These are phyloP conservation scores for Emericellopsis atlantica DNA, from an alignment of 2,329 filamentous ascomycete genomes.

Conservation along the genomic window DNA sequence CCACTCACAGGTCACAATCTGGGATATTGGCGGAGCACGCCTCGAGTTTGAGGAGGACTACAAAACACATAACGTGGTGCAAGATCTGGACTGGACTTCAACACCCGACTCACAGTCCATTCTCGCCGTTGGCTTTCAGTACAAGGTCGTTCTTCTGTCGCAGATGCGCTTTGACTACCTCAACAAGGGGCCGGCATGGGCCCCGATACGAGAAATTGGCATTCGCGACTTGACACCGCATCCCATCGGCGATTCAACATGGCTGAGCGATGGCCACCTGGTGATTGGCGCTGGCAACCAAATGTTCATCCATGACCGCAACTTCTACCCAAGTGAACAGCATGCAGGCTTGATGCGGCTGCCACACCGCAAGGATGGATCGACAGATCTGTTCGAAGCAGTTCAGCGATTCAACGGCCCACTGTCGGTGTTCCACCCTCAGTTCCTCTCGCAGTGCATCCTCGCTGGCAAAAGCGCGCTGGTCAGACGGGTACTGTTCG, in stretches of 20 bases:
- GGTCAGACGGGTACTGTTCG: constrained; percentile 61
- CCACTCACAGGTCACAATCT: constrained; percentile 71
- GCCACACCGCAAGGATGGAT: constrained; percentile 32
- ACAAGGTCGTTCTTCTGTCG: constrained; percentile 67
- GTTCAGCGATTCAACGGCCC: constrained; percentile 78
- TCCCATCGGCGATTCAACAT: constrained; percentile 85
- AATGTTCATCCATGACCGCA: constrained; percentile 70
- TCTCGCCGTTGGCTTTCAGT: constrained; percentile 83
- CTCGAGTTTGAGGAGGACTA: constrained; percentile 73
- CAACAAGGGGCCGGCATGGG: constrained; percentile 82
- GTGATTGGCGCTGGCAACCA: constrained; percentile 87
- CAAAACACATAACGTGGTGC: constrained; percentile 59
- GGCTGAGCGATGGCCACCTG: constrained; percentile 75
- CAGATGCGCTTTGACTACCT: constrained; percentile 90
- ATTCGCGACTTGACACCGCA: constrained; percentile 76
- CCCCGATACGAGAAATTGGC: constrained; percentile 67
- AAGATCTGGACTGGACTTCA: constrained; percentile 87
- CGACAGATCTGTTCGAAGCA: constrained; percentile 65
- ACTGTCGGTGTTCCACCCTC: constrained; percentile 82
- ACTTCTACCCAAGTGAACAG: constrained; percentile 51
- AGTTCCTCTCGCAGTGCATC: constrained; percentile 79
- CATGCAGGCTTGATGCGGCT: constrained; percentile 40
- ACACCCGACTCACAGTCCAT: constrained; percentile 84
- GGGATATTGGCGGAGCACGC: constrained; percentile 73
- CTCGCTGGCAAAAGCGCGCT: constrained; percentile 62